Base-by-base conservation (phyloP, 1,284 basidiomycete genomes). In the Coniophora puteana region DNA sequence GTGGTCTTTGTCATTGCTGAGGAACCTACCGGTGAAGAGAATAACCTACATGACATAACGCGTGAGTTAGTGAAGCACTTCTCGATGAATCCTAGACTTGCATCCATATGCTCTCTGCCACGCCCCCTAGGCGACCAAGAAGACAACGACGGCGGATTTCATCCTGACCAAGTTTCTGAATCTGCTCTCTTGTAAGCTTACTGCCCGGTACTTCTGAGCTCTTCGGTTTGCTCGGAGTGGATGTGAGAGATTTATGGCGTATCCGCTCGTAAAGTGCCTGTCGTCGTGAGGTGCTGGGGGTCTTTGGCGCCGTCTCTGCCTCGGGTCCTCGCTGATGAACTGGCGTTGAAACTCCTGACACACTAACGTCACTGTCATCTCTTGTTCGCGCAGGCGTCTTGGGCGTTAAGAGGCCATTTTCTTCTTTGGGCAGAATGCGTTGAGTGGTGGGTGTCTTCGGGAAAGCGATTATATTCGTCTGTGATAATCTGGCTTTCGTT, bases 31-130 rank as follows among this genome's bases (percentile, higher is more conserved):
- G 74, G 68, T 24, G 66, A 67, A 5, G 84, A 80, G 61, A 89
- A 89, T 32, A 85, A 61, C 82, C 83, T 84, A 46, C n/a, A n/a
- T 16, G 38, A 24, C 22, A 44, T 38, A 50, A 12, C 24, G 18
- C 24, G 18, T 39, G 37, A 36, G 20, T 26, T 37, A 36, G 36
- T 41, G 13, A 13, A 41, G 18, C 27, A 22, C 29, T 25, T 14
- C 18, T 31, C 38, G 25, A 40, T 40, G 22, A 17, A 20, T 32
- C 14, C 40, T 24, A 36, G 23, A 67, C 80, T 58, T 53, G 84
- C 87, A 89, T 89, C 85, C 87, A 89, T n/a, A 83, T 74, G 47
- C 85, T 84, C 56, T 89, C 86, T n/a, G 86, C 87, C 16, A 89
- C 73, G 11, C 82, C 80, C 22, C 74, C 72, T 8, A 90, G 72